Percentiles rank a stretch among this genome's conserved stretches.
These are phyloP conservation scores for Alternaria longipes DNA, from an alignment of 2,329 filamentous ascomycete genomes.

Conservation along the genomic window DNA sequence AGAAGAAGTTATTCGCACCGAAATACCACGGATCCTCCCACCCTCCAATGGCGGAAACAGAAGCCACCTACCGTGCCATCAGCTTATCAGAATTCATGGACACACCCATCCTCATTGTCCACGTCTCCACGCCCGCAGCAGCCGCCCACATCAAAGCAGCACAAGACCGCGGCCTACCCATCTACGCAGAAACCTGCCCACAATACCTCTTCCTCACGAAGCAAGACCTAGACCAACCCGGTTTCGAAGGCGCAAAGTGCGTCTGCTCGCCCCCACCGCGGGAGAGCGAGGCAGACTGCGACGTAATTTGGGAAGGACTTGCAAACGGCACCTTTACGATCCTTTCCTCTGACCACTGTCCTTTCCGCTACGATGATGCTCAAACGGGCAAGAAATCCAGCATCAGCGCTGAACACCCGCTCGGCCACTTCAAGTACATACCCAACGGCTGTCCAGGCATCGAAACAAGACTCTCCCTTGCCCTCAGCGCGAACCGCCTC, in stretches of 20 bases:
- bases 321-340: constrained; percentile 64
- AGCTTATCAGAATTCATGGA: constrained; percentile 61
- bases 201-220: constrained; percentile 66
- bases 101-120: constrained; percentile 63
- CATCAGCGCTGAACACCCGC: constrained; percentile 56
- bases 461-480: constrained; percentile 64
- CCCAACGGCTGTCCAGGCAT: constrained; percentile 68
- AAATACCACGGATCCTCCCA: constrained; percentile 63
- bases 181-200: constrained; percentile 66
- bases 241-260: constrained; percentile 65
- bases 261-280: constrained; percentile 65
- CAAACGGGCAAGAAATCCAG: constrained; percentile 57
- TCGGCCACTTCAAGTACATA: constrained; percentile 63
- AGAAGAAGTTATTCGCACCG: constrained; percentile 58
- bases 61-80: constrained; percentile 64
- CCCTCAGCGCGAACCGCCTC: constrained; percentile 54
- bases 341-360: constrained; percentile 60
- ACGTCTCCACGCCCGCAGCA: constrained; percentile 60
- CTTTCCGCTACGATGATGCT: constrained; percentile 58
- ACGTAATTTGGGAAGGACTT: constrained; percentile 62
- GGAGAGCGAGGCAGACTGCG: constrained; percentile 58
- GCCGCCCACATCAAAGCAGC: constrained; percentile 59
- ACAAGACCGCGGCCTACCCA: constrained; percentile 60
- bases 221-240: constrained; percentile 59
- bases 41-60: constrained; percentile 60